Evolutionary conservation across 768 basidiomycete species (phyloP).

Genomic region (Pulveroboletus sp.): DNA sequence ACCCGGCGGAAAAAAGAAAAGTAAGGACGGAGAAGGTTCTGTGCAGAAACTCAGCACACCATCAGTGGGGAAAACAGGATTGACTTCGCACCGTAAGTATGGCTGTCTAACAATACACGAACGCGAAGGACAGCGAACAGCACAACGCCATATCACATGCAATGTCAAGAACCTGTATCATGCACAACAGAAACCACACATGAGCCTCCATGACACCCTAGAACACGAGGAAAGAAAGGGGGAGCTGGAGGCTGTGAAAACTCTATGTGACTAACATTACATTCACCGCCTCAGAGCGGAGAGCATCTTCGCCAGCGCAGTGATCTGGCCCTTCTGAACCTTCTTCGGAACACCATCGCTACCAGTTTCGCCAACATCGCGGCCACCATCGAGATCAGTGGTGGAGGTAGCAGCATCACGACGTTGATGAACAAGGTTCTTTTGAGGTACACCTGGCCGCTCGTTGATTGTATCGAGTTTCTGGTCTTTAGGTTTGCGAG

Average conservation of each 20-base stretch:
- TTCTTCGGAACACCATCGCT: conserved; percentile 57
- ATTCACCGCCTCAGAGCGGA: conserved; percentile 66
- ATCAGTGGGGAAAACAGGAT: conserved; percentile 20
- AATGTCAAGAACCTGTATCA: conserved; percentile 32
- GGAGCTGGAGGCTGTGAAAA: conserved; percentile 8
- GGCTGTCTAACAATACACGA: conserved; percentile 54
- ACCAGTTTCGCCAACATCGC: conserved; percentile 19
- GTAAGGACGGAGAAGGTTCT: conserved; percentile 7
- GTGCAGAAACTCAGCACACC: conserved; percentile 19
- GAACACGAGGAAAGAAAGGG: neutral
- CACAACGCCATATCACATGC: conserved; percentile 24
- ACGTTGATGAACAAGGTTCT: conserved; percentile 46
- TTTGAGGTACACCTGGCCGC: conserved; percentile 46
- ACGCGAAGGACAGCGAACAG: conserved; percentile 35
- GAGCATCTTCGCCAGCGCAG: conserved; percentile 87
- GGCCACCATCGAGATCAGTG: conserved; percentile 53
- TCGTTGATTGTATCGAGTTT: conserved; percentile 75
- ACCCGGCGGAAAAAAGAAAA: conserved; percentile 14
- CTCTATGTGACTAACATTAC: conserved; percentile 27
- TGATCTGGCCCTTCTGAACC: conserved; percentile 87
- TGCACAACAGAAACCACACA: conserved; percentile 14
- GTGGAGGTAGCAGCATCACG: conserved; percentile 71
- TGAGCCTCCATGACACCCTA: conserved; percentile 18
- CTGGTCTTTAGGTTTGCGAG: conserved; percentile 62
- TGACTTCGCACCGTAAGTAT: conserved; percentile 40